Evolutionary conservation across 2,329 filamentous ascomycete genomes (phyloP).

Genomic region (Sphaerulina vaccinii): DNA sequence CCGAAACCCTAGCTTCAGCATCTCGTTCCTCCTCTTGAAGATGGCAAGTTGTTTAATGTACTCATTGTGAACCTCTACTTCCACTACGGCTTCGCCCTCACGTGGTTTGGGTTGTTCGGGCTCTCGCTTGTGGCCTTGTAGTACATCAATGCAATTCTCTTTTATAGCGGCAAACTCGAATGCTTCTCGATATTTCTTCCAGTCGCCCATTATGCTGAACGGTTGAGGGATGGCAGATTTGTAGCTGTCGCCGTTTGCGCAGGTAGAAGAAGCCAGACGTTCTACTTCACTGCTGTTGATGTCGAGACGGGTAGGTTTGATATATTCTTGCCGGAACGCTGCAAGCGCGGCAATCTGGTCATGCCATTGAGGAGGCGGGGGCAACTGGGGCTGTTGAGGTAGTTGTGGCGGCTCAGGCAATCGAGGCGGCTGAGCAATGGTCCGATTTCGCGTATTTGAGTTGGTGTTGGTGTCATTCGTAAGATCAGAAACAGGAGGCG

Average conservation of each 20-base stretch:
- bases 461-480: slow-evolving; percentile 1
- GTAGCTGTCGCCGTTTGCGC: slow-evolving; percentile 35
- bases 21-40: slow-evolving; percentile 33
- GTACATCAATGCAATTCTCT: slow-evolving; percentile 35
- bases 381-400: too few relatives aligned
- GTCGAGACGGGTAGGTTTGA: slow-evolving; percentile 29
- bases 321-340: slow-evolving; percentile 31
- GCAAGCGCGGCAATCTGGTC: slow-evolving; percentile 22
- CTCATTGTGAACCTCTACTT: slow-evolving; percentile 36
- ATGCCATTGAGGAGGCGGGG: slow-evolving; percentile 22
- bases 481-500: slow-evolving; percentile 8
- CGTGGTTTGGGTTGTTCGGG: slow-evolving; percentile 25
- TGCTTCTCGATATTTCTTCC: slow-evolving; percentile 30
- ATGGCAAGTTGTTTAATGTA: slow-evolving; percentile 38
- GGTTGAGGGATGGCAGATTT: slow-evolving; percentile 18
- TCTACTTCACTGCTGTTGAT: slow-evolving; percentile 33
- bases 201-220: slow-evolving; percentile 27
- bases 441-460: slow-evolving; percentile 9
- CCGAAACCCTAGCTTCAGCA: slow-evolving; percentile 29
- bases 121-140: slow-evolving; percentile 32
- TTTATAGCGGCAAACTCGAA: slow-evolving; percentile 33
- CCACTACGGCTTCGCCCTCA: slow-evolving; percentile 17
- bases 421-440: slow-evolving; percentile 13
- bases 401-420: too few relatives aligned
- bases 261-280: slow-evolving; percentile 32